These are phyloP conservation scores for Aureobasidium uvarum DNA, from an alignment of 2,329 filamentous ascomycete species.

Conservation along the genomic window DNA sequence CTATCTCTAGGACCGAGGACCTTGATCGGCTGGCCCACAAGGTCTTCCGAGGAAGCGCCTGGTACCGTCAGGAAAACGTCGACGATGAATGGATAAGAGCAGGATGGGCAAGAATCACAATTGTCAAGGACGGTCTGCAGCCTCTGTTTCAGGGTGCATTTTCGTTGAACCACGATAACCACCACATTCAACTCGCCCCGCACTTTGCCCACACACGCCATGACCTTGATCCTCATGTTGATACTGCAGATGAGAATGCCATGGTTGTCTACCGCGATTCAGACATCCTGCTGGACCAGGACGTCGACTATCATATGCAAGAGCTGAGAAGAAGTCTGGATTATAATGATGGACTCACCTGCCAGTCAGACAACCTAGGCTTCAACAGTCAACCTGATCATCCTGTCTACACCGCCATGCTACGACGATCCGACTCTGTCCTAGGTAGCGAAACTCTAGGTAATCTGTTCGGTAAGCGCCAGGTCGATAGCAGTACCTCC, in stretches of 20 bases:
- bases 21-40: conserved; percentile 73
- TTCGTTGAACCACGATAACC: conserved; percentile 73
- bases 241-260: conserved; percentile 58
- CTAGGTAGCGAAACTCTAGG: conserved; percentile 62
- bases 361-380: conserved; percentile 68
- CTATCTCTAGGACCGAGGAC: conserved; percentile 62
- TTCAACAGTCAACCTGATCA: conserved; percentile 78
- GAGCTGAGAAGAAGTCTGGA: conserved; percentile 61
- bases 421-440: conserved; percentile 52
- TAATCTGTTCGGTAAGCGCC: conserved; percentile 67
- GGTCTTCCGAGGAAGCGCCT: conserved; percentile 79
- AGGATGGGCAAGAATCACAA: conserved; percentile 81
- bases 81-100: conserved; percentile 69
- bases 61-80: conserved; percentile 56
- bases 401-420: conserved; percentile 59
- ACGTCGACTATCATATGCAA: conserved; percentile 45
- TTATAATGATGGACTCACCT: conserved; percentile 46
- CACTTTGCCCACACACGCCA: conserved; percentile 73
- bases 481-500: conserved; percentile 64
- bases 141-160: conserved; percentile 93
- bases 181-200: conserved; percentile 76
- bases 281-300: conserved; percentile 59
- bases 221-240: conserved; percentile 65
- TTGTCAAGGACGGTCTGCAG: conserved; percentile 70
- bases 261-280: conserved; percentile 94